A percentile compares a stretch with the other conserved stretches of the same genome.
Evolutionary conservation across 768 basidiomycete genomes (phyloP).

Genomic region (Boletus tomentosulus): DNA sequence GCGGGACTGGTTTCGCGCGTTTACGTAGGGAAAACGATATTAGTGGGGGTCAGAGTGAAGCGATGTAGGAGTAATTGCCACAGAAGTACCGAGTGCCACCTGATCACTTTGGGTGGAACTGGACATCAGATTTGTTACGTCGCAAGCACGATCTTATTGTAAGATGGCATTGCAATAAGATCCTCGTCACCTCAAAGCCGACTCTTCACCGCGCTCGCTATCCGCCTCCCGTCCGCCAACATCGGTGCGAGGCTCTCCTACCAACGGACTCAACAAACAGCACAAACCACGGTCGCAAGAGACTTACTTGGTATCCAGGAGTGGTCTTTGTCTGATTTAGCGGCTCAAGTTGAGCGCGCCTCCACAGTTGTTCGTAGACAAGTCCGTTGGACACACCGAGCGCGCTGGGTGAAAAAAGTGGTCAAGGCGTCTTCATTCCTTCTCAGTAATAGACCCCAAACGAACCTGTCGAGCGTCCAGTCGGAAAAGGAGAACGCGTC

Average conservation of each 20-base stretch:
- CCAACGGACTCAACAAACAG: neutral
- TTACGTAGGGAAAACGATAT: slow-evolving; percentile 3
- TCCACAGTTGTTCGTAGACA: slow-evolving; percentile 67
- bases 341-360: slow-evolving; percentile 53
- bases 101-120: too few relatives aligned
- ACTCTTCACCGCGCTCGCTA: slow-evolving; percentile 14
- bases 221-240: slow-evolving; percentile 20
- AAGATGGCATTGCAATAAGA: neutral
- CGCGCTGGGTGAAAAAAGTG: slow-evolving; percentile 36
- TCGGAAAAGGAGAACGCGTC: slow-evolving; percentile 75
- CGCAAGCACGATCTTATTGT: neutral
- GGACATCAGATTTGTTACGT: too few relatives aligned
- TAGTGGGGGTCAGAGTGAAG: neutral
- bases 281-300: neutral
- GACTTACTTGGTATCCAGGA: slow-evolving; percentile 51
- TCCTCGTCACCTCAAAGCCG: slow-evolving; percentile 13
- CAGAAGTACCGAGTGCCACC: too few relatives aligned
- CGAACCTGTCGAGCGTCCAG: slow-evolving; percentile 67
- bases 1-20: slow-evolving; percentile 45
- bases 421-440: neutral
- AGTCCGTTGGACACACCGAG: slow-evolving; percentile 60
- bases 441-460: neutral
- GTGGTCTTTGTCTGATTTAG: slow-evolving; percentile 50
- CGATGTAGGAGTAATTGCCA: neutral
- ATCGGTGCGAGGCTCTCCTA: slow-evolving; percentile 26